A percentile compares a stretch with the other conserved stretches of the same genome.
These are phyloP conservation scores for Aspergillus hiratsukae DNA, from an alignment of 2,329 filamentous ascomycete species.

Conservation along the genomic window DNA sequence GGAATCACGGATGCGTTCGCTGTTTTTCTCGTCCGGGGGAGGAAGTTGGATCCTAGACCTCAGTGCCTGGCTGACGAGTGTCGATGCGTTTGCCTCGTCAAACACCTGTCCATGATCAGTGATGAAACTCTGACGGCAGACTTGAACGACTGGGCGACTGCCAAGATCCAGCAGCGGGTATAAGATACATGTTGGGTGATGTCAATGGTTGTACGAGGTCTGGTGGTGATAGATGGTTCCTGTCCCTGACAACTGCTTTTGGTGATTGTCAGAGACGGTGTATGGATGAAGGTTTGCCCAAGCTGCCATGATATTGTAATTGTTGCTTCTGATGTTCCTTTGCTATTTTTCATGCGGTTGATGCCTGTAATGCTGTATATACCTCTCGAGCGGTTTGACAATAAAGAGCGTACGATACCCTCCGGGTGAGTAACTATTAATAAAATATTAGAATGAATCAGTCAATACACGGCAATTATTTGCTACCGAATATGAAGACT, in stretches of 20 bases:
- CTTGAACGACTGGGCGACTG: background rate
- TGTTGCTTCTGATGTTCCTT: conserved; percentile 11
- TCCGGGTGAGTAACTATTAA: background rate
- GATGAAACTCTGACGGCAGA: background rate
- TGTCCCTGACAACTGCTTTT: background rate
- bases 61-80: background rate
- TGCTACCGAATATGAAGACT: background rate
- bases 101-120: background rate
- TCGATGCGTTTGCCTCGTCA: background rate
- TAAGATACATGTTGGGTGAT: background rate
- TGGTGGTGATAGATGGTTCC: background rate
- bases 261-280: background rate
- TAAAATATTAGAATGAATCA: background rate
- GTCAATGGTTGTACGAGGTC: background rate
- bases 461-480: background rate
- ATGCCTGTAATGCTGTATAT: conserved; percentile 35
- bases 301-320: conserved; percentile 10
- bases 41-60: background rate
- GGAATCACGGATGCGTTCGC: conserved; percentile 3
- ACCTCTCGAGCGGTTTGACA: conserved; percentile 32
- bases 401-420: conserved; percentile 38
- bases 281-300: background rate
- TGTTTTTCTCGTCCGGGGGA: conserved; percentile 2
- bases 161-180: background rate
- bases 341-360: conserved; percentile 18